Base-by-base conservation (phyloP, 495 filamentous ascomycete genomes). In the Penicillium alfredii region DNA sequence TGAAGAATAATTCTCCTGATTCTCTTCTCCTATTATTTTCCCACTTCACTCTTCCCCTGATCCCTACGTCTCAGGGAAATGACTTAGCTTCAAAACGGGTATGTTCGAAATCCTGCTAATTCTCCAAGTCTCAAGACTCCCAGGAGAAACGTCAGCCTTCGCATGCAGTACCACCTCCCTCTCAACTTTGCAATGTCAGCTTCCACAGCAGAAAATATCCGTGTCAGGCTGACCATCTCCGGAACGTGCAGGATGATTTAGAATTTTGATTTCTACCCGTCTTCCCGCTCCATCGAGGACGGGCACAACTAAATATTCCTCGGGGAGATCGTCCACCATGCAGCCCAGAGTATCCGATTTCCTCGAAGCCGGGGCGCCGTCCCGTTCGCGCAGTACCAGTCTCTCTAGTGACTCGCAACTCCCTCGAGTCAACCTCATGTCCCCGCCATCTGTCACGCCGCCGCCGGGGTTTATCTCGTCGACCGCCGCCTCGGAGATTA, bases 401-500 rank as follows among this genome's bases (percentile, higher is more conserved):
- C 36, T 69, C 26, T 71, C 66, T 38, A 72, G 59, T 35, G 65
- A 69, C 60, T 53, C 60, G 41, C 58, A 62, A 36, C 49, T 60
- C 38, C 56, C 55, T 42, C 56, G 61, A 42, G 51, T 56, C 47
- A 62, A 44, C 48, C 64, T 53, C 61, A 81, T 45, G 66, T 79
- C 66, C 68, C 81, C 56, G 68, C 83, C 55, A 74, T 79, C 73
- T n/a, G 76, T 88, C 25, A 77, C 78, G 24, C 92, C 93, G 2
- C 68, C 84, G 41, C 81, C 93, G 16, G 86, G 76, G 12, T 99
- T 92, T 61, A 90, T 99, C 53, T 88, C 92, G 25, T 69, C 83
- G 5, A 82, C 86, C 18, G 88, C 89, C 31, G 93, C 89, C 18
- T 86, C 85, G 13, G 87, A 96, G 46, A 92, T 96, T 36, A 81